Base-by-base conservation (phyloP, 2,329 filamentous ascomycete genomes). In the Paraconiothyrium brasiliense region DNA sequence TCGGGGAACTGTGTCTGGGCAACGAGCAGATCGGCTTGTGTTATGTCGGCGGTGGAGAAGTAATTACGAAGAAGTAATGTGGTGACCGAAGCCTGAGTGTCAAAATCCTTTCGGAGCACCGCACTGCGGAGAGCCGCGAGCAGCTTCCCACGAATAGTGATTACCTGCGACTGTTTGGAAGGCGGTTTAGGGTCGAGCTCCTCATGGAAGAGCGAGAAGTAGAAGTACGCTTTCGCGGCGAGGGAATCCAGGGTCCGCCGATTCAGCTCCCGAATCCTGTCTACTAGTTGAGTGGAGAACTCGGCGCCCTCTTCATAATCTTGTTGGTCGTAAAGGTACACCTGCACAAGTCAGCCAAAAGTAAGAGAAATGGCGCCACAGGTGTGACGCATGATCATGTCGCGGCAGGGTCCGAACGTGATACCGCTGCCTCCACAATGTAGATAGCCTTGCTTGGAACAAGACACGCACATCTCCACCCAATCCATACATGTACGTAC, bases 61-160 rank as follows among this genome's bases (percentile, higher is more conserved):
- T 99, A 99, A 82, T 95, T 99, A 72, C 95, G 92, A 70, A 99
- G 90, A 56, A 99, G 86, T 60, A 99, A 86, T 14, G 97, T 96
- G 69, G 97, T 98, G 70, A 98, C 93, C 0, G 94, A 93, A 32
- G 95, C 93, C 82, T 98, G 94, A n/a, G 92, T 97, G 74, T 99
- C 95, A 67, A 93, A 89, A 79, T 99, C 95, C 83, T 98, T 98
- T 71, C 95, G 91, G 66, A 99, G 85, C 32, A 98, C 95, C n/a
- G 95, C 92, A 49, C 94, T 98, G 74, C 95, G 89, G 62, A 99
- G 89, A 20, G 94, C 94, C 57, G 92, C 89, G 58, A 99, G 88
- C 54, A 99, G 87, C 65, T 89, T 90, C 59, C 94, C 92, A 62
- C 95, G 91, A 74, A 97, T 93, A 44, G 90, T 86, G 64, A 97